Evolutionary conservation across 345 rosid genomes (phyloP).

Genomic region (Pelargonium nanum): DNA sequence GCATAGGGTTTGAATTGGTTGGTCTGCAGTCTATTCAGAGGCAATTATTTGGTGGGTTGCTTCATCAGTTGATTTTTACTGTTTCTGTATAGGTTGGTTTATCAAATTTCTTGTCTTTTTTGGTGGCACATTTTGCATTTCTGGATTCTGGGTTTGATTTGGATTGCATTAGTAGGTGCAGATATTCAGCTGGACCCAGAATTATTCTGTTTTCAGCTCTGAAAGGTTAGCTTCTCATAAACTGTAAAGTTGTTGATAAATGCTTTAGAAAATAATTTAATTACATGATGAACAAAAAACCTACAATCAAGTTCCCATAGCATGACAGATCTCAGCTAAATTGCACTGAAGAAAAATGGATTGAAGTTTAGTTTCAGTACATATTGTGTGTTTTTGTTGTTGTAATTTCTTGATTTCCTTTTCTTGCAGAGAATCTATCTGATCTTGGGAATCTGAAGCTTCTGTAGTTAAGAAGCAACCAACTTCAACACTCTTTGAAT

Average conservation of each 20-base stretch:
- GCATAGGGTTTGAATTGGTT: neutral
- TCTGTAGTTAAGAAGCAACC: slow-evolving; percentile 6
- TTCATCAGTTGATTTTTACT: neutral
- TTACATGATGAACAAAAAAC: neutral
- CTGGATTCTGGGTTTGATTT: neutral
- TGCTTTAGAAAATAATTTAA: neutral
- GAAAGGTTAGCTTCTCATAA: neutral
- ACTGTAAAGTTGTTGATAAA: neutral
- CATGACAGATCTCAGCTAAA: neutral
- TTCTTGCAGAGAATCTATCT: slow-evolving; percentile 17
- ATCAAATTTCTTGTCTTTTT: neutral
- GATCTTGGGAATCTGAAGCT: slow-evolving; percentile 5
- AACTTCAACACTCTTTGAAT: too few relatives aligned
- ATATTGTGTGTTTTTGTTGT: slow-evolving; percentile 2
- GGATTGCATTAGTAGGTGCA: neutral
- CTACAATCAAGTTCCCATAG: neutral
- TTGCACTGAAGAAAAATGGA: neutral
- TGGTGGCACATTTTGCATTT: neutral
- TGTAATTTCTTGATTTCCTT: neutral
- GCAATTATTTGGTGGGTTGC: neutral
- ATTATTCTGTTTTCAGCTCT: neutral
- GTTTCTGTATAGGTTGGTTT: neutral
- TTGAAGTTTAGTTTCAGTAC: neutral
- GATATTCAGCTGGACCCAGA: neutral
- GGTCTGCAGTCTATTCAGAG: neutral